Base-by-base conservation (phyloP, 176 grass and related monocot species). In the Triticum monococcum region DNA sequence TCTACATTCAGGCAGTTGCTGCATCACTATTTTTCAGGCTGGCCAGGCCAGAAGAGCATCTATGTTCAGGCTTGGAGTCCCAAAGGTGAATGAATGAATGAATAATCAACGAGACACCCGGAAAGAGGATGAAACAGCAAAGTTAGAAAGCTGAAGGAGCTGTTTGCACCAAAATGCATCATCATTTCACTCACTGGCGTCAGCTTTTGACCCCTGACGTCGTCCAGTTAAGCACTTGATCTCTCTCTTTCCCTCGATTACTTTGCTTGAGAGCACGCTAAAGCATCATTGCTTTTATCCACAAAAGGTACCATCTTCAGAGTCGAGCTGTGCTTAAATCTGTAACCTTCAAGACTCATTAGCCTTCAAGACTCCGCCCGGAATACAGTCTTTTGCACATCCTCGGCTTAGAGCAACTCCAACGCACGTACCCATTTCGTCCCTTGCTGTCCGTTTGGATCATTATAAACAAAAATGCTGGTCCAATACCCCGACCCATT, bases 281-380 rank as follows among this genome's bases (percentile, higher is more conserved):
- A 90, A 86, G 88, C 50, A 71, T 54, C 63, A 3, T 86, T 90
- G 88, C 88, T 86, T 90, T 86, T 62, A 78, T 72, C 72, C 72
- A 63, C 84, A 32, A 82, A 90, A 90, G 79, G 37, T 2, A 60
- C 20, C 4, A 8, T 65, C 36, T 69, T 86, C 40, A 24, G 13
- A 46, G 77, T 30, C 26, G 14, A 76, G 16, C 26, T 56, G 74
- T 33, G 74, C 5, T 32, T 52, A 76, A 75, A 76, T 31, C 24
- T 50, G 23, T 75, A 48, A 75, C 26, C 40, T 48, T 9, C 38
- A 74, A 74, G 48, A 52, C 48, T 52, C 48, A 5, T 52, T 56
- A 8, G 7, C 2, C 18, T 57, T 57, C 54, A 18, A 57, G 2
- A 20, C 52, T 56, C 52, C 52, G 4, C 1, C 52, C 17, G 20